Conservation (phyloP, 2,329 filamentous ascomycete species). For the Sporothrix brunneoviolacea region DNA sequence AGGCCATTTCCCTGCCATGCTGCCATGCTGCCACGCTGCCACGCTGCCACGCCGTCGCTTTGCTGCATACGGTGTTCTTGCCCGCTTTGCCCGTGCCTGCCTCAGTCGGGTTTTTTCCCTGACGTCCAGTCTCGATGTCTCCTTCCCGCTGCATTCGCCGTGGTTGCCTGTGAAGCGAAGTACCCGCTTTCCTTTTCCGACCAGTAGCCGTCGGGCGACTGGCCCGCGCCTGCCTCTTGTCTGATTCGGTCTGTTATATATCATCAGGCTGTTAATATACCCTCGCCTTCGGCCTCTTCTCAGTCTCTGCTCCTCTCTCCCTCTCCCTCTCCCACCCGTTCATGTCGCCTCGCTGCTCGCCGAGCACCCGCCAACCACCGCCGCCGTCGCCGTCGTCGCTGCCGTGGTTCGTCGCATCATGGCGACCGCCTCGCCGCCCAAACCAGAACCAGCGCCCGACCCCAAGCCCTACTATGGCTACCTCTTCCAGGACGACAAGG, state of each 20-base stretch:
- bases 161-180: conserved; percentile 7
- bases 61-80: background rate
- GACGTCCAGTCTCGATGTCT: background rate
- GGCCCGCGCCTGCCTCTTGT: conserved; percentile 11
- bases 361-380: background rate
- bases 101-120: background rate
- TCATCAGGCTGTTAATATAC: background rate
- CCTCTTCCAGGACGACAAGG: conserved; percentile 62
- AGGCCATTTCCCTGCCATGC: too few species aligned
- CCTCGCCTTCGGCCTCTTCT: background rate
- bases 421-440: conserved; percentile 13
- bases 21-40: too few species aligned
- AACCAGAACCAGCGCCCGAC: conserved; percentile 20
- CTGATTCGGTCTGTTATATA: background rate
- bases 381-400: background rate
- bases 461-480: conserved; percentile 51
- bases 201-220: conserved; percentile 5
- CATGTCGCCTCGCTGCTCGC: background rate
- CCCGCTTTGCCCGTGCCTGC: background rate
- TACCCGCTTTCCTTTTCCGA: background rate
- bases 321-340: background rate
- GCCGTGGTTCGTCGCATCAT: conserved; percentile 7
- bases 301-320: background rate
- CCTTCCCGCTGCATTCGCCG: conserved; percentile 3
- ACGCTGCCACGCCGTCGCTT: too few species aligned